Conservation (phyloP, 2,329 filamentous ascomycete species). For the Fusarium abutilonis region DNA sequence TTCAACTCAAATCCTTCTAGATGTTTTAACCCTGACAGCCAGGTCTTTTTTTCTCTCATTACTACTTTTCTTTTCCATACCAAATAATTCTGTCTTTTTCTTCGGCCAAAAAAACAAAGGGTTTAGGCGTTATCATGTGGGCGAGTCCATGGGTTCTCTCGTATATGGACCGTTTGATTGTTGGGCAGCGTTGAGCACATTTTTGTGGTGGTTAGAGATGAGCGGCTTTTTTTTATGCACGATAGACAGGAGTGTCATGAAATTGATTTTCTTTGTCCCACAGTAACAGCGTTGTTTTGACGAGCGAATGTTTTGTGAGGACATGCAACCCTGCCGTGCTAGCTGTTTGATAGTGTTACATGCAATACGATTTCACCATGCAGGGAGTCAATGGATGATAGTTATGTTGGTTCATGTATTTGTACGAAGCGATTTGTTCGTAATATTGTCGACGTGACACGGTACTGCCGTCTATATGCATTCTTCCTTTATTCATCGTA, state of each 20-base stretch:
- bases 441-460: background rate
- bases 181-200: constrained; percentile 8
- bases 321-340: background rate
- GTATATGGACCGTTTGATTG: constrained; percentile 1
- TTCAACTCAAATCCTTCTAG: background rate
- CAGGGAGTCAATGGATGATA: background rate
- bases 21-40: background rate
- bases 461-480: constrained; percentile 1
- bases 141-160: constrained; percentile 10
- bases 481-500: background rate
- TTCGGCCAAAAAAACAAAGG: constrained; percentile 26
- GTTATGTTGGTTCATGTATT: background rate
- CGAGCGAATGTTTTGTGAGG: background rate
- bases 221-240: constrained; percentile 25
- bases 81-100: constrained; percentile 24
- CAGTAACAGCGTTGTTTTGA: background rate
- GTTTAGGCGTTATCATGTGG: constrained; percentile 36
- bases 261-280: constrained; percentile 18
- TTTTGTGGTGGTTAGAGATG: constrained; percentile 18
- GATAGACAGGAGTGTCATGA: constrained; percentile 30
- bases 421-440: background rate
- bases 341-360: background rate
- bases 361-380: background rate
- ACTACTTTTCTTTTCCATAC: constrained; percentile 14
- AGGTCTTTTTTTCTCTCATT: constrained; percentile 7